Conservation (phyloP, 2,329 filamentous ascomycete species). For the Ilyonectria sp. region DNA sequence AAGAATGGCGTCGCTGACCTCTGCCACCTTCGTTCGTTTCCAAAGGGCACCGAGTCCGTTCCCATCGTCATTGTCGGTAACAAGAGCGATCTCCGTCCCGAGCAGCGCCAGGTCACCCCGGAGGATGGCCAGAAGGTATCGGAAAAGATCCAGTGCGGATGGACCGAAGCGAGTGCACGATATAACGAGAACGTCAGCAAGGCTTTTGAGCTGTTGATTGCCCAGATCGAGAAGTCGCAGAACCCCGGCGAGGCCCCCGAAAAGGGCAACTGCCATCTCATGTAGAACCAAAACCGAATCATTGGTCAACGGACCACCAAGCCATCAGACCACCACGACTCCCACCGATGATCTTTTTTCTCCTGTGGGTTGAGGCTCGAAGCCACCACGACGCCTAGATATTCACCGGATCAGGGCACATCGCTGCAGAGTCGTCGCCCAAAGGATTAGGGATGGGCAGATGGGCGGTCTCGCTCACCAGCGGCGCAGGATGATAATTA, state of each 20-base stretch:
- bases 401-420: slow-evolving; percentile 12
- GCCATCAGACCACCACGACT: slow-evolving; percentile 4
- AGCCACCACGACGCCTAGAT: background rate
- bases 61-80: slow-evolving; percentile 97
- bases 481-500: slow-evolving; percentile 25
- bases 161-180: slow-evolving; percentile 93
- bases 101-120: slow-evolving; percentile 90
- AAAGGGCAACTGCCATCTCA: slow-evolving; percentile 85
- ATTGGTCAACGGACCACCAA: background rate
- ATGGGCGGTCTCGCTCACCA: slow-evolving; percentile 17
- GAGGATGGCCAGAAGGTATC: slow-evolving; percentile 90
- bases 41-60: slow-evolving; percentile 89
- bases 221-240: slow-evolving; percentile 93
- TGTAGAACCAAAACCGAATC: slow-evolving; percentile 69
- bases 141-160: slow-evolving; percentile 91
- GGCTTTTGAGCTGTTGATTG: slow-evolving; percentile 94
- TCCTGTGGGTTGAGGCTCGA: background rate
- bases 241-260: slow-evolving; percentile 88
- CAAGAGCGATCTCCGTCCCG: slow-evolving; percentile 93
- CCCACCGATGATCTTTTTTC: background rate
- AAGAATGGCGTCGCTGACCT: slow-evolving; percentile 1
- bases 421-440: slow-evolving; percentile 2
- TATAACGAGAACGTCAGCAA: slow-evolving; percentile 95
- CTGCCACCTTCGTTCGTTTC: background rate
- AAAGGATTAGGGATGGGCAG: slow-evolving; percentile 10